phyloP scores from a whole-genome alignment of 768 basidiomycete species.

The Leccinellum albellum region DNA sequence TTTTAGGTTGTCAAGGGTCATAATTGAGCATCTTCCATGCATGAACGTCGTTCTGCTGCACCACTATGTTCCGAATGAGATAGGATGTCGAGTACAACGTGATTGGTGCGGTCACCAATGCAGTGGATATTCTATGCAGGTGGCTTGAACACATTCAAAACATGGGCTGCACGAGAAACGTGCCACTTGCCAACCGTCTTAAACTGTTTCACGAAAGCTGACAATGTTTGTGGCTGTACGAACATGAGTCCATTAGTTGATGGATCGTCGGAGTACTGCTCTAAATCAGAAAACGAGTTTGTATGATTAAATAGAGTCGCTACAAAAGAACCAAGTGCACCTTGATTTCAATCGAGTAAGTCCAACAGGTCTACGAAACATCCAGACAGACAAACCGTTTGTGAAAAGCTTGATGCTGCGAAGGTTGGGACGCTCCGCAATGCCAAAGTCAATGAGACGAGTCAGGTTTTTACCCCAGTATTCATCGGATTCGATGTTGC shows the following conservation, averaged over 20 bases:
- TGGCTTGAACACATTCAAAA: not conserved
- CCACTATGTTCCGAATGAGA: constrained; percentile 17
- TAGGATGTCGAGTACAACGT: constrained; percentile 70
- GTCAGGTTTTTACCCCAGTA: constrained; percentile 68
- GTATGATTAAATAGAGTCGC: constrained; percentile 59
- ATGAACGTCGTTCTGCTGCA: constrained; percentile 53
- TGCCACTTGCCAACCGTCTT: constrained; percentile 82
- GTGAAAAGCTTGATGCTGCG: constrained; percentile 71
- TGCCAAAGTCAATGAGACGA: constrained; percentile 56
- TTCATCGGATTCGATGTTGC: constrained; percentile 42
- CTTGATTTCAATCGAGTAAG: constrained; percentile 32
- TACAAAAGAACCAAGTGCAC: constrained; percentile 90
- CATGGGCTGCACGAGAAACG: constrained; percentile 23
- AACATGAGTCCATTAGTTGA: constrained; percentile 69
- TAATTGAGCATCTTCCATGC: constrained; percentile 95
- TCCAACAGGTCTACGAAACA: not conserved
- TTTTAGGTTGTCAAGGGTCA: constrained; percentile 64
- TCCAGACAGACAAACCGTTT: constrained; percentile 51
- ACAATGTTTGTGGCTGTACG: constrained; percentile 49
- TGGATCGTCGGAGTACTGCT: constrained; percentile 70
- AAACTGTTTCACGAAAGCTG: constrained; percentile 54
- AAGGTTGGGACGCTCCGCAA: constrained; percentile 48
- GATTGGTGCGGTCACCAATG: constrained; percentile 86
- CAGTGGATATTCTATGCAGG: constrained; percentile 74
- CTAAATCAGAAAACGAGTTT: not conserved